Base-by-base conservation (phyloP, 2,329 filamentous ascomycete genomes). In the Cladosporium sp. region DNA sequence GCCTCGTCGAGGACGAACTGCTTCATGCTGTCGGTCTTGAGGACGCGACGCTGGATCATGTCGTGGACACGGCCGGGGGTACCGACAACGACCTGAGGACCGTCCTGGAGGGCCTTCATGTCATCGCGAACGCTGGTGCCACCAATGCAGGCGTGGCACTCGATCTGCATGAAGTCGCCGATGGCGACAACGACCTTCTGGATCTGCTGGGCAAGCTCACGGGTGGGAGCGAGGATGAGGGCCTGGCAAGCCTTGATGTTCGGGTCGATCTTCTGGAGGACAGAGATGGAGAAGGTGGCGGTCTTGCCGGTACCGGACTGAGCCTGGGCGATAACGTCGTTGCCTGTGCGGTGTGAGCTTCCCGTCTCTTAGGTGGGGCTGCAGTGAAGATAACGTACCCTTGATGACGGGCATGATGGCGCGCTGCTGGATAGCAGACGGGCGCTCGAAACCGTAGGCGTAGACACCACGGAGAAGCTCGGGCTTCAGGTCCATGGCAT, bases 371-470 rank as follows among this genome's bases (percentile, higher is more conserved):
- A 22, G 22, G n/a, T 18, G 14, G 9, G 38, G 13, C 32, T 41
- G 41, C 50, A 53, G 32, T 19, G 33, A 22, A 18, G 18, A 22
- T 19, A 51, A 74, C 86, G 74, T 79, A 93, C 89, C 91, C 85
- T 97, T 96, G 82, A 98, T 97, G 72, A 98, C 93, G 71, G 93
- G 95, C 87, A 97, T 95, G 77, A 98, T 98, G 68, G 93, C 93
- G 72, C 95, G 92, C 86, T 95, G 90, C 87, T 98, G 93, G 68
- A 98, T 98, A 74, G 93, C 92, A 78, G 93, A 98, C 60, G 93
- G 93, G 66, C 93, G 91, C 85, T 98, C 93, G 81, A 98, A 98
- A 87, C 93, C 93, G 76, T 98, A 98, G 74, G 93, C 93, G 77
- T 97, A 98, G 75, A 98, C 89, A 80, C 88, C 93, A 78, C 93